These are phyloP conservation scores for Actinidia arguta DNA, from an alignment of 179 eudicot genomes.

Conservation along the genomic window DNA sequence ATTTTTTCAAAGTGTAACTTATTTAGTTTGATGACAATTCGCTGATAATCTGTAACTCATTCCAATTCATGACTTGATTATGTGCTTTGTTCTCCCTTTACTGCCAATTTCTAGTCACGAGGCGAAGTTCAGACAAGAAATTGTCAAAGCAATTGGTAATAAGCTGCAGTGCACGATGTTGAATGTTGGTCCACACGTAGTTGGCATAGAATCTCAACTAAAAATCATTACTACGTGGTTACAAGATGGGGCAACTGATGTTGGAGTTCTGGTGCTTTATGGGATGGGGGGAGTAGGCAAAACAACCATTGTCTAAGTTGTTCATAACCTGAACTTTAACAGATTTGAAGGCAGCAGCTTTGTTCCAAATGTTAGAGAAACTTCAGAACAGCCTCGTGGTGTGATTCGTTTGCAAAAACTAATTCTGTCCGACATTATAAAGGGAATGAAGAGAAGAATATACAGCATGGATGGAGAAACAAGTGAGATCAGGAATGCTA, in stretches of 20 bases:
- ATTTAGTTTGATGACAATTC: no score
- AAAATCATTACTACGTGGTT: background rate
- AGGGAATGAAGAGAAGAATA: background rate
- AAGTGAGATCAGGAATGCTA: background rate
- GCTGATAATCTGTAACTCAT: no score
- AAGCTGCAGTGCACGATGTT: background rate
- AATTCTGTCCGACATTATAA: background rate
- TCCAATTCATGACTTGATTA: no score
- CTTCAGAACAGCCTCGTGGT: background rate
- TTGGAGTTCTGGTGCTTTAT: background rate
- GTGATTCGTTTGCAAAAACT: background rate
- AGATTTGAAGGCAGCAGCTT: constrained; percentile 7
- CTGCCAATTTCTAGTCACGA: background rate
- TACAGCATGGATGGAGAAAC: background rate
- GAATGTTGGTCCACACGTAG: background rate
- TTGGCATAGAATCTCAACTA: background rate
- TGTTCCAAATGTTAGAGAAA: background rate
- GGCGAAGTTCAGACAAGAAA: background rate
- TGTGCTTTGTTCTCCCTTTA: no score
- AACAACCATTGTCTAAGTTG: background rate
- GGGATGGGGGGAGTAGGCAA: constrained; percentile 10
- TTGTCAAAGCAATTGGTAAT: background rate
- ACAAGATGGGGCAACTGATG: background rate
- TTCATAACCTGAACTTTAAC: background rate
- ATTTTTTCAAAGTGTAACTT: no score